Base-by-base conservation (phyloP, 768 basidiomycete genomes). In the Calvatia gigantea region DNA sequence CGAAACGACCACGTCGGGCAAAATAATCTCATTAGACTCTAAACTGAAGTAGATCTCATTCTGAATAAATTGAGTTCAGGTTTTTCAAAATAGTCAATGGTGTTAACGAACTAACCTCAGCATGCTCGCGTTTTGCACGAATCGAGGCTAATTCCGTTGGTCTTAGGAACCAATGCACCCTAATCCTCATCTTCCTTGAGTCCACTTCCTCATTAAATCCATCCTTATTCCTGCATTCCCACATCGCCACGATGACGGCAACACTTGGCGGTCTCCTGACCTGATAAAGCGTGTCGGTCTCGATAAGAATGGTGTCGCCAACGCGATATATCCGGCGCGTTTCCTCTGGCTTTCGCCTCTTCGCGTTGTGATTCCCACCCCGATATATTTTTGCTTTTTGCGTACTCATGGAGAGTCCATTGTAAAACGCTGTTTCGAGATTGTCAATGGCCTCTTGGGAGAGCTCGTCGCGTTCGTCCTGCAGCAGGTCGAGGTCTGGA, bases 41-140 rank as follows among this genome's bases (percentile, higher is more conserved):
- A 88, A 67, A 7, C 82, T 81, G 47, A 86, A 87, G 61, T 89
- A 91, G 6, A 91, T 77, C 68, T 92, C 90, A 60, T 89, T 87
- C 90, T 91, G 59, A 11, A 9, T n/a, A 25, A 28, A n/a, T 1
- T n/a, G 58, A 11, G 53, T 28, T 49, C 32, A 17, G 42, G 41
- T 41, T 25, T 42, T 32, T 45, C 50, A 19, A 3, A 19, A 31
- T 35, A 11, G 42, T 17, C 57, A 7, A 31, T 45, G 6, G 42
- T 27, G 41, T 29, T 43, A 49, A 17, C 31, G 53, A 17, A 64
- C 77, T 44, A 53, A 89, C 89, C 69, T 85, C 77, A 42, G 71
- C 62, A 65, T 85, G 79, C 15, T 82, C 79, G 39, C 88, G 76
- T 59, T 80, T 79, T 1, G 81, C 82, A 11, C 89, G 75, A 50